Evolutionary conservation across 305 asterid genomes (phyloP).

Genomic region (Fraxinus ornus): DNA sequence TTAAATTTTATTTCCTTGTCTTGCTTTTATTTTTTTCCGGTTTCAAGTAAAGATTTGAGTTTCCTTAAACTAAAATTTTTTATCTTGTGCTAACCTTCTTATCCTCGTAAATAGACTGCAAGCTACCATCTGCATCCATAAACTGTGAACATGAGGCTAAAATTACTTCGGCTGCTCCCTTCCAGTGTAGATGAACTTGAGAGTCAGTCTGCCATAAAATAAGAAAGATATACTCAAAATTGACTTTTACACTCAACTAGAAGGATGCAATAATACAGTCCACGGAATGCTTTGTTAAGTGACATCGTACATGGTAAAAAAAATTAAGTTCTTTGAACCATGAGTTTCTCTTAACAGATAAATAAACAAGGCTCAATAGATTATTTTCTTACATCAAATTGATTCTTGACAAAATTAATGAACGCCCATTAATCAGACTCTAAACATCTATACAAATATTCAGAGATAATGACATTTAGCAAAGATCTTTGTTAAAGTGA

Average conservation of each 20-base stretch:
- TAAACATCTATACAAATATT: not conserved
- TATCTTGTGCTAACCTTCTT: slow-evolving; percentile 47
- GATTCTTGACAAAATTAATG: not conserved
- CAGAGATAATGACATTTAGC: slow-evolving; percentile 2
- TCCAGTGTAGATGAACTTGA: slow-evolving; percentile 87
- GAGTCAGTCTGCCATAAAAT: slow-evolving; percentile 60
- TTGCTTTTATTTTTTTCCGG: slow-evolving; percentile 5
- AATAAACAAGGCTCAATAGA: not conserved
- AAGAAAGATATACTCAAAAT: slow-evolving; percentile 15
- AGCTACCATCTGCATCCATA: slow-evolving; percentile 56
- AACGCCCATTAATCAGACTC: not conserved
- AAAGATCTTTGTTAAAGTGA: not conserved
- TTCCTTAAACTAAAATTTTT: slow-evolving; percentile 14
- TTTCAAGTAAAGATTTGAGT: slow-evolving; percentile 11
- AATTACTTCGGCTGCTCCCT: slow-evolving; percentile 98
- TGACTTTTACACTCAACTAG: not conserved
- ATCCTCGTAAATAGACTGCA: slow-evolving; percentile 55
- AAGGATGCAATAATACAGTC: not conserved
- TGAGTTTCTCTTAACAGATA: not conserved
- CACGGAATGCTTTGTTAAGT: not conserved
- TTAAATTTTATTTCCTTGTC: not conserved
- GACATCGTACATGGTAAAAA: not conserved
- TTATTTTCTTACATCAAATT: not conserved
- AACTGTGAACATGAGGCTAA: slow-evolving; percentile 64
- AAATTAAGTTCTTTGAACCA: not conserved